Conservation (phyloP, 768 basidiomycete species). For the Sarcodon aspratus region DNA sequence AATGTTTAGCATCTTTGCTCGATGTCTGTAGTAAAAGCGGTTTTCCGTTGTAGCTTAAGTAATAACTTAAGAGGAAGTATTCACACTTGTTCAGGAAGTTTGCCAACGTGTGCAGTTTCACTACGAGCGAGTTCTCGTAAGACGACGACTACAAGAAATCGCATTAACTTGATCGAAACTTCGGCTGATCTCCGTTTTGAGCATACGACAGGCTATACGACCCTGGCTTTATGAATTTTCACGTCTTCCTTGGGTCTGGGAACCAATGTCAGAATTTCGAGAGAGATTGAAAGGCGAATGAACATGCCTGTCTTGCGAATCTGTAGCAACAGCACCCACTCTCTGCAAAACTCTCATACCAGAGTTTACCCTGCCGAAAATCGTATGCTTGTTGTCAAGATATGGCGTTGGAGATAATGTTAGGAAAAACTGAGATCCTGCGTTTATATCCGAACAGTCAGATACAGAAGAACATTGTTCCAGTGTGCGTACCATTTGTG, state of each 20-base stretch:
- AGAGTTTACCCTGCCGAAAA: slow-evolving; percentile 80
- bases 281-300: background rate
- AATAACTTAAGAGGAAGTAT: too few species aligned
- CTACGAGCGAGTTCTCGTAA: too few species aligned
- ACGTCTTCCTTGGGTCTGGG: slow-evolving; percentile 63
- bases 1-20: too few species aligned
- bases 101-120: too few species aligned
- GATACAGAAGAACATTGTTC: background rate
- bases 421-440: slow-evolving; percentile 94
- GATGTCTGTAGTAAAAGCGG: too few species aligned
- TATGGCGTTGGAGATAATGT: slow-evolving; percentile 76
- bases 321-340: slow-evolving; percentile 82
- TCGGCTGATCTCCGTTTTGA: too few species aligned
- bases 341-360: slow-evolving; percentile 93
- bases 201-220: slow-evolving; percentile 13
- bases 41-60: too few species aligned
- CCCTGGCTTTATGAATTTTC: slow-evolving; percentile 74
- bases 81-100: too few species aligned
- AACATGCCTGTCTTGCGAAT: slow-evolving; percentile 75
- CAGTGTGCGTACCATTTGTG: slow-evolving; percentile 49
- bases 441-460: slow-evolving; percentile 11
- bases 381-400: slow-evolving; percentile 78
- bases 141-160: too few species aligned
- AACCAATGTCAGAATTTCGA: background rate
- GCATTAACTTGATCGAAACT: too few species aligned